Evolutionary conservation across 208 protist genomes (phyloP).

Genomic region (Leishmania tropica): DNA sequence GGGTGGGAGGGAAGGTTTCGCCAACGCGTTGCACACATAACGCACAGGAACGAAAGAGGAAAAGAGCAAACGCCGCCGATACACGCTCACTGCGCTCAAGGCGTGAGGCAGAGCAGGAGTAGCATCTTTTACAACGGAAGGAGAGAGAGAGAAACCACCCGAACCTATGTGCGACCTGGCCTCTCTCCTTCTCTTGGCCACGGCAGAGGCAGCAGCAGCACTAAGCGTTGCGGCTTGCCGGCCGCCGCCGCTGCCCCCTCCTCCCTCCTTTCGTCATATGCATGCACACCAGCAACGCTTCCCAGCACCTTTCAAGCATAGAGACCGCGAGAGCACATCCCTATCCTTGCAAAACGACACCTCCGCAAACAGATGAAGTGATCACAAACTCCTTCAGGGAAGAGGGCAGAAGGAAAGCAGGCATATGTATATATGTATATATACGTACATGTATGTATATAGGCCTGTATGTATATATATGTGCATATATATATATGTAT

Average conservation of each 20-base stretch:
- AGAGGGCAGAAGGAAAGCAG: not conserved
- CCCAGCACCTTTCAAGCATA: not conserved
- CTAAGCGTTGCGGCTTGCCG: not conserved
- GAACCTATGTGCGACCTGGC: not conserved
- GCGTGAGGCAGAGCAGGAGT: too few species aligned
- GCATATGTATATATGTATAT: not conserved
- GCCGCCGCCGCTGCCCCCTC: not conserved
- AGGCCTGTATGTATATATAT: too few species aligned
- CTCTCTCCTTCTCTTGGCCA: not conserved
- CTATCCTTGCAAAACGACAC: not conserved
- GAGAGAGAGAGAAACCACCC: not conserved
- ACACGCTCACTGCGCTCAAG: too few species aligned
- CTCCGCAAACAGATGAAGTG: not conserved
- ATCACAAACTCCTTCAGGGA: not conserved
- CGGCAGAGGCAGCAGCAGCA: not conserved
- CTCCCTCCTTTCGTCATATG: not conserved
- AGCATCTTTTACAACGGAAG: not conserved
- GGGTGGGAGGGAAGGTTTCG: too few species aligned
- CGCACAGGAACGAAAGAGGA: too few species aligned
- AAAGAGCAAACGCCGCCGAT: too few species aligned
- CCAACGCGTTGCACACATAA: too few species aligned
- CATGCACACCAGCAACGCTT: not conserved
- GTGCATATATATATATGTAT: too few species aligned
- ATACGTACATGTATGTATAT: too few species aligned
- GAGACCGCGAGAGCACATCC: not conserved